Percentiles rank a stretch among this genome's conserved stretches.
Evolutionary conservation across 352 stramenopile species (phyloP).

Genomic region (Thalassiosira gravida): DNA sequence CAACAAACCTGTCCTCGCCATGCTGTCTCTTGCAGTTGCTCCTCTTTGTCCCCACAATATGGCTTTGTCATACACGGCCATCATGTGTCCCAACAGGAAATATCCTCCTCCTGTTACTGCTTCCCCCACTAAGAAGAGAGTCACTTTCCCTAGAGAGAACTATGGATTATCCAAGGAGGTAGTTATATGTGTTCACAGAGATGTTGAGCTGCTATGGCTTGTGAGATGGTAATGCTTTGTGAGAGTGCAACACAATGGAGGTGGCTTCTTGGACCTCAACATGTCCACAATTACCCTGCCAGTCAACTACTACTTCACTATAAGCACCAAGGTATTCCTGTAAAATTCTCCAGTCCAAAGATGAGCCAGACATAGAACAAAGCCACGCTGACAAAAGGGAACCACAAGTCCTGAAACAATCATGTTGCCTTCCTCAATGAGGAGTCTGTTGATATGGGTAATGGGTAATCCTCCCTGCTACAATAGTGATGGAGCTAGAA

Average conservation of each 20-base stretch:
- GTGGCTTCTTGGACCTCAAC: background rate
- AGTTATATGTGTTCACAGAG: background rate
- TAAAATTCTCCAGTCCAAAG: constrained; percentile 8
- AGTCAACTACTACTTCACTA: constrained; percentile 6
- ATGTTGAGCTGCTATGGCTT: background rate
- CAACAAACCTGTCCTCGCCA: no score
- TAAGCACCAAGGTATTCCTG: constrained; percentile 10
- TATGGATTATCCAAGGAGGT: no score
- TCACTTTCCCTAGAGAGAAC: no score
- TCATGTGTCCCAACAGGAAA: no score
- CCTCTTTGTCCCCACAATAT: no score
- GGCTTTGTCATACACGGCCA: no score
- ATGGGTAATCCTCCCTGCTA: constrained; percentile 48
- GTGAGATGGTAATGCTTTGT: background rate
- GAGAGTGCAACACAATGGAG: background rate
- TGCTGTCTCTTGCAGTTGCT: no score
- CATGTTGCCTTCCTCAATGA: constrained; percentile 42
- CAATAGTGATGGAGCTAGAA: constrained; percentile 7
- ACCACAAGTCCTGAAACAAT: constrained; percentile 35
- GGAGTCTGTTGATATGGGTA: constrained; percentile 46
- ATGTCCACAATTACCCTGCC: constrained; percentile 11
- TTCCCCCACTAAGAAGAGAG: no score
- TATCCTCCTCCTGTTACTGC: no score
- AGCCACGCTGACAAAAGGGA: constrained; percentile 19
- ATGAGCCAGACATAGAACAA: background rate